phyloP scores from a whole-genome alignment of 2,329 filamentous ascomycete genomes.

The Metarhizium anisopliae region DNA sequence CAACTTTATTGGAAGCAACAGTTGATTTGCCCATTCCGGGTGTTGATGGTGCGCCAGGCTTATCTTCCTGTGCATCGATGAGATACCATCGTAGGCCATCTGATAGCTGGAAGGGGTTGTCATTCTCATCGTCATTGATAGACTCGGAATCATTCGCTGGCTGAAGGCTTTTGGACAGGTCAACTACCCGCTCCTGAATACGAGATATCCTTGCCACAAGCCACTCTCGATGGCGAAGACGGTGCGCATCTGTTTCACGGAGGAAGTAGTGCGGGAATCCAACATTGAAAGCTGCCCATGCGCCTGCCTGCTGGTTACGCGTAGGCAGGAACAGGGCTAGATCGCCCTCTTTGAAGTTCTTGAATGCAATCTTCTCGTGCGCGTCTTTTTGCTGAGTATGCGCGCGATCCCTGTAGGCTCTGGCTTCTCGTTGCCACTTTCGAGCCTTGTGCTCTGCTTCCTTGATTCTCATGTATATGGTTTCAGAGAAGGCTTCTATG shows the following conservation, averaged over 20 bases:
- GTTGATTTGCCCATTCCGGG: conserved; percentile 88
- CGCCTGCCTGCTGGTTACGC: conserved; percentile 84
- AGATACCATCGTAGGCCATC: conserved; percentile 95
- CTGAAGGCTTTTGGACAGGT: conserved; percentile 71
- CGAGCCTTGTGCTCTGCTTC: conserved; percentile 89
- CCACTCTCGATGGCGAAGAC: conserved; percentile 74
- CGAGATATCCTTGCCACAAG: conserved; percentile 89
- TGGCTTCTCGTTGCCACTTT: conserved; percentile 85
- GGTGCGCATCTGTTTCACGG: conserved; percentile 82
- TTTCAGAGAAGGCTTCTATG: conserved; percentile 74
- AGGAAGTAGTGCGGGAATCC: conserved; percentile 96
- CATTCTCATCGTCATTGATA: conserved; percentile 62
- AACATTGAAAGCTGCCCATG: conserved; percentile 98
- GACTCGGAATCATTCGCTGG: conserved; percentile 39
- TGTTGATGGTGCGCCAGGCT: conserved; percentile 82
- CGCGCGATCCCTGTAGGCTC: conserved; percentile 79
- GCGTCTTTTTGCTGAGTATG: conserved; percentile 74
- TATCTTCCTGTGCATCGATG: conserved; percentile 88
- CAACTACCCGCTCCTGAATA: conserved; percentile 87
- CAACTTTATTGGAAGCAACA: conserved; percentile 77
- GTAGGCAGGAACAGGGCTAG: conserved; percentile 90
- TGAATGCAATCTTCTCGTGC: conserved; percentile 92
- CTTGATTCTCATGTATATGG: conserved; percentile 79
- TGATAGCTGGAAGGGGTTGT: conserved; percentile 94
- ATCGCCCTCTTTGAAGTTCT: conserved; percentile 93